A percentile compares a stretch with the other conserved stretches of the same genome.
Conservation (phyloP, 805 yeast species). For the Barnettozyma wickerhamii region DNA sequence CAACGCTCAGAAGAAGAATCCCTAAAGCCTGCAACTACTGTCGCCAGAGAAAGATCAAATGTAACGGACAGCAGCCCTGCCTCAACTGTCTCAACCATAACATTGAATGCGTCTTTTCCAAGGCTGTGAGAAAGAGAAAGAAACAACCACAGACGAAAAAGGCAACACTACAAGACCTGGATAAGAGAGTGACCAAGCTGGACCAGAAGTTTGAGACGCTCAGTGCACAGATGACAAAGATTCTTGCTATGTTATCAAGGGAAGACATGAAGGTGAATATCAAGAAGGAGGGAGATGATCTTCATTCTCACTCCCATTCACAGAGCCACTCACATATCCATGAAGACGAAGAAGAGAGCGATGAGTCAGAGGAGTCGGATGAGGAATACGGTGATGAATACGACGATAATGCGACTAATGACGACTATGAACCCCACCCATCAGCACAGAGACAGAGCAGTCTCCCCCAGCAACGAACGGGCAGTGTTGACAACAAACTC, state of each 20-base stretch:
- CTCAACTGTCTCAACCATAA: slow-evolving; percentile 82
- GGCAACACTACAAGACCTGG: slow-evolving; percentile 21
- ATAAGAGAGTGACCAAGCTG: slow-evolving; percentile 18
- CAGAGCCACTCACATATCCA: background rate
- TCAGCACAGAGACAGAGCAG: background rate
- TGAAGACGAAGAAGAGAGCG: background rate
- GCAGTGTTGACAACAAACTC: background rate
- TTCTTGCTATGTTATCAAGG: slow-evolving; percentile 11
- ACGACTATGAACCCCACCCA: background rate
- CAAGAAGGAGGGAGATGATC: slow-evolving; percentile 1
- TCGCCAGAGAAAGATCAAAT: slow-evolving; percentile 37
- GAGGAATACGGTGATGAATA: background rate
- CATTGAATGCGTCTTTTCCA: slow-evolving; percentile 68
- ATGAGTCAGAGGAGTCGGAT: background rate
- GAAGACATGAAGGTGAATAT: slow-evolving; percentile 2
- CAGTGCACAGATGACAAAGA: slow-evolving; percentile 11
- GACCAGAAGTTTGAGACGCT: slow-evolving; percentile 16
- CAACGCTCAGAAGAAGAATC: slow-evolving; percentile 27
- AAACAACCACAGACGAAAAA: slow-evolving; percentile 14
- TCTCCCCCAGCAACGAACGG: background rate
- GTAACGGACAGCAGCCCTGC: slow-evolving; percentile 46
- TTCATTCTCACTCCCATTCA: too few relatives aligned
- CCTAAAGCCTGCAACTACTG: slow-evolving; percentile 38
- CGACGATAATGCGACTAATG: slow-evolving; percentile 3
- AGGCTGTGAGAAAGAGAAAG: slow-evolving; percentile 22